Base-by-base conservation (phyloP, 768 basidiomycete genomes). In the Lactarius akahatsu region DNA sequence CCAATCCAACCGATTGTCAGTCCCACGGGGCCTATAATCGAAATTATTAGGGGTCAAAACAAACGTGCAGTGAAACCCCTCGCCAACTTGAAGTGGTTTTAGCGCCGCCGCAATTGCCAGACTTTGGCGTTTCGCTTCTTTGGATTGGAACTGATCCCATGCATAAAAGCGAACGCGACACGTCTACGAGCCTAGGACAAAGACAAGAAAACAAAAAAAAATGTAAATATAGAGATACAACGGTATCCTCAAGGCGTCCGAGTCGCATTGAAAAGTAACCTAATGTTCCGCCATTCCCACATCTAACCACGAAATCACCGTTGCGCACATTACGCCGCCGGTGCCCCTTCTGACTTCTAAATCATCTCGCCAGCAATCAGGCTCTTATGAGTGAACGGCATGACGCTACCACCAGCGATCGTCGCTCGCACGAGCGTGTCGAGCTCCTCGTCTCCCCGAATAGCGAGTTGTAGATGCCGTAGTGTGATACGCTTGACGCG, bases 401-500 rank as follows among this genome's bases (percentile, higher is more conserved):
- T 30, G 30, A 30, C 30, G 30, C 30, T 4, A 30, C 30, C 30
- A 30, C 30, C 30, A 30, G 30, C 30, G 30, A 30, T 30, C 30
- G 4, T 30, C 4, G 30, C 30, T 47, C n/a, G 9, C 8, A 47
- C 20, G 45, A 47, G 45, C 8, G n/a, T 20, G 45, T 47, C 10
- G 3, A 47, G n/a, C 45, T 47, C 45, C n/a, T 98, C 95, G 76
- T 98, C 96, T 40, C 96, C 96, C 45, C 8, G 45, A 47, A 47
- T n/a, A 9, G n/a, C 45, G 2, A n/a, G 10, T 11, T 47, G 45
- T 11, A 47, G 0, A n/a, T 47, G 43, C 43, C 18, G 41, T 16
- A 18, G 30, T 30, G 30, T 96, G 75, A 98, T 96, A 77, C 96
- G 93, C 77, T 97, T 98, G 57, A 96, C 94, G 59, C 91, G 86